phyloP scores from a whole-genome alignment of 2,329 filamentous ascomycete genomes.

The Trichoderma brevicompactum region DNA sequence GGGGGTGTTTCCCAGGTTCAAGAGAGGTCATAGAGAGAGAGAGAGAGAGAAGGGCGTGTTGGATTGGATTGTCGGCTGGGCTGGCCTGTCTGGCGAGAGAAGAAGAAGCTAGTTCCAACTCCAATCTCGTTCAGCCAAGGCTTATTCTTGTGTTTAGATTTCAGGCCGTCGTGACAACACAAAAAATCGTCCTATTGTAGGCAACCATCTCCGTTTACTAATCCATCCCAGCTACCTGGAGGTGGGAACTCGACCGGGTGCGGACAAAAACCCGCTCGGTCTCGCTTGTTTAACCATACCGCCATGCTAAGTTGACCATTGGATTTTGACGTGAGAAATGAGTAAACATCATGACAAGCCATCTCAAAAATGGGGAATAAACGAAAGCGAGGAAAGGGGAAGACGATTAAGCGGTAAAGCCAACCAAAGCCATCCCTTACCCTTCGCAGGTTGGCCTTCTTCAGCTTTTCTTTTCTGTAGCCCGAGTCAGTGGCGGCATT shows the following conservation, averaged over 20 bases:
- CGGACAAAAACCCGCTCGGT: too few relatives aligned
- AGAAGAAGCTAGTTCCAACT: neutral
- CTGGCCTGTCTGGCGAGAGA: neutral
- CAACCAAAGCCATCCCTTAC: neutral
- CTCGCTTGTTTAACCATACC: too few relatives aligned
- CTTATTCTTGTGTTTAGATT: neutral
- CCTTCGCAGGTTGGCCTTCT: neutral
- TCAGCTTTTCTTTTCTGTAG: neutral
- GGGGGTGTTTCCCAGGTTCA: neutral
- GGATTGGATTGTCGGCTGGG: too few relatives aligned
- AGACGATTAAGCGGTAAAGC: neutral
- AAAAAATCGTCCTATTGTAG: neutral
- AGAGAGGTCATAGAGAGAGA: too few relatives aligned
- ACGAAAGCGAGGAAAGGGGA: neutral
- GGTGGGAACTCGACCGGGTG: too few relatives aligned
- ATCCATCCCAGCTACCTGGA: too few relatives aligned
- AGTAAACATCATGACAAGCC: neutral
- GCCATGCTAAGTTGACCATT: neutral
- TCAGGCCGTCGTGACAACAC: neutral
- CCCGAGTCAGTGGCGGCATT: too few relatives aligned
- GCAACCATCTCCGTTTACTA: neutral
- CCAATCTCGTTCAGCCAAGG: neutral
- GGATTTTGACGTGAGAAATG: neutral
- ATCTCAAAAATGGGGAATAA: neutral
- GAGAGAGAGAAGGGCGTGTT: too few relatives aligned